Evolutionary conservation across 1,284 basidiomycete genomes (phyloP).

Genomic region (Inonotus obliquus): DNA sequence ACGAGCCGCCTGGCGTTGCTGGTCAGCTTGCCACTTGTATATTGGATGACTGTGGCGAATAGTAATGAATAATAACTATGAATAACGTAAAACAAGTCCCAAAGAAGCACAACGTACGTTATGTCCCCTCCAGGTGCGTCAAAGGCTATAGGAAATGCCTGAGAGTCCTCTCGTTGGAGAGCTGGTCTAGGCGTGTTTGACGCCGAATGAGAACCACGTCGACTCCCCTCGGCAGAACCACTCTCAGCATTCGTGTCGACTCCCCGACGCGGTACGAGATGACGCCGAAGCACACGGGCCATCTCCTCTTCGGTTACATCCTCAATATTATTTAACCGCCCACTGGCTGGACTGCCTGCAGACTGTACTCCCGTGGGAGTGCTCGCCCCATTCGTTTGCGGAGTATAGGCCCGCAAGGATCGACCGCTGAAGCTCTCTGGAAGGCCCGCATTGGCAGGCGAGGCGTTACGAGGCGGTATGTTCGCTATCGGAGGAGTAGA

Average conservation of each 20-base stretch:
- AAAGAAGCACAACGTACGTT: slow-evolving; percentile 59
- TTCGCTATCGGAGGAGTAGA: slow-evolving; percentile 19
- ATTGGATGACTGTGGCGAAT: slow-evolving; percentile 67
- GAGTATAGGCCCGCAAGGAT: slow-evolving; percentile 1
- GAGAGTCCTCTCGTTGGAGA: slow-evolving; percentile 42
- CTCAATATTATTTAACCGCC: slow-evolving; percentile 39
- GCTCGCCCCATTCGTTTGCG: slow-evolving; percentile 11
- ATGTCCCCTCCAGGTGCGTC: slow-evolving; percentile 83
- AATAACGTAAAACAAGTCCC: not conserved
- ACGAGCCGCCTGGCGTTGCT: slow-evolving; percentile 51
- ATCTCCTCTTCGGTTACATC: slow-evolving; percentile 77
- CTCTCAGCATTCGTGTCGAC: slow-evolving; percentile 30
- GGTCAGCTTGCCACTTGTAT: slow-evolving; percentile 89
- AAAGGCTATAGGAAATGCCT: slow-evolving; percentile 80
- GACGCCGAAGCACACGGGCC: slow-evolving; percentile 71
- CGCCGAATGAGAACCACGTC: slow-evolving; percentile 8
- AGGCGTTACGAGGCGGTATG: slow-evolving; percentile 15
- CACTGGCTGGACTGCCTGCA: slow-evolving; percentile 3
- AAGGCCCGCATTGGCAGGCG: slow-evolving; percentile 1
- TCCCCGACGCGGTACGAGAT: slow-evolving; percentile 63
- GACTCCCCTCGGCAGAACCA: not conserved
- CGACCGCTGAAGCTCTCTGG: slow-evolving; percentile 9
- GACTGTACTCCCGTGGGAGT: not conserved
- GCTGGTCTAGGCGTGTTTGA: slow-evolving; percentile 44
- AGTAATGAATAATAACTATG: slow-evolving; percentile 5